A percentile compares a stretch with the other conserved stretches of the same genome.
These are phyloP conservation scores for Talaromyces proteolyticus DNA, from an alignment of 495 filamentous ascomycete genomes.

Conservation along the genomic window DNA sequence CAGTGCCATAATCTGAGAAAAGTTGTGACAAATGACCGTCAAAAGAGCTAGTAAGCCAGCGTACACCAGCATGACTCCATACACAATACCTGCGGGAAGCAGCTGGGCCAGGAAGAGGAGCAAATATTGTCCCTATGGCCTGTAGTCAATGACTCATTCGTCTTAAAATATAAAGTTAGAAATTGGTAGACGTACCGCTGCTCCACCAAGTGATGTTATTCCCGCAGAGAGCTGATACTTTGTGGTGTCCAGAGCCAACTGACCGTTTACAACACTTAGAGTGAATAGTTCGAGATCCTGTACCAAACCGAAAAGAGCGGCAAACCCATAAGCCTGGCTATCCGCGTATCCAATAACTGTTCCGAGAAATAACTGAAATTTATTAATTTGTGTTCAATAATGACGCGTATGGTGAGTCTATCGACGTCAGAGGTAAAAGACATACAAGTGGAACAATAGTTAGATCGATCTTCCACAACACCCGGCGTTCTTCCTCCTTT, in stretches of 20 bases:
- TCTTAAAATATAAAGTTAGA: background rate
- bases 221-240: too few relatives aligned
- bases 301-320: background rate
- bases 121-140: background rate
- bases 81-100: background rate
- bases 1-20: background rate
- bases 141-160: background rate
- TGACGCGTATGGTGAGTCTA: too few relatives aligned
- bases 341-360: too few relatives aligned
- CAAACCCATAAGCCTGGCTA: background rate
- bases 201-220: too few relatives aligned
- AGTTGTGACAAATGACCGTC: background rate
- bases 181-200: background rate
- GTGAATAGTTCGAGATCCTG: background rate
- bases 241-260: too few relatives aligned
- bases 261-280: too few relatives aligned
- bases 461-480: too few relatives aligned
- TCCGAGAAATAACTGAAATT: too few relatives aligned
- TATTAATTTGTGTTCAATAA: too few relatives aligned
- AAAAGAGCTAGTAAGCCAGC: background rate
- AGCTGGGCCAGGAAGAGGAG: background rate
- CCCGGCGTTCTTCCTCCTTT: too few relatives aligned
- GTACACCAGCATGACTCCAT: background rate
- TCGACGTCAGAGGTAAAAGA: too few relatives aligned
- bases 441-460: too few relatives aligned